Percentiles rank a stretch among this genome's conserved stretches.
Evolutionary conservation across 768 basidiomycete species (phyloP).

Genomic region (Boletus rubescentipes): DNA sequence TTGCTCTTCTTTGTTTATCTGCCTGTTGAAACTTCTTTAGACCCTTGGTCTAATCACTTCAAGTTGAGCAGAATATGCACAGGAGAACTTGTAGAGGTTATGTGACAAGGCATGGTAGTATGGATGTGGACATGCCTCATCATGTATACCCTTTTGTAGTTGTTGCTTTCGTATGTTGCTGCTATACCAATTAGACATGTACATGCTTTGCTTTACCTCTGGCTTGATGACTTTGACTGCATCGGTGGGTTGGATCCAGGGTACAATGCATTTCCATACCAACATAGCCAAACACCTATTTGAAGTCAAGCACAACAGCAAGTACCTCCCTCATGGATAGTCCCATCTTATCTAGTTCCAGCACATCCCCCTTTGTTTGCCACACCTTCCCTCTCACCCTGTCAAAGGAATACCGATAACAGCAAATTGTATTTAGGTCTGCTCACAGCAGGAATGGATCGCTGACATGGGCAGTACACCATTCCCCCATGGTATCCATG

Average conservation of each 20-base stretch:
- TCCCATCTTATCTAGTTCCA: background rate
- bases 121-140: background rate
- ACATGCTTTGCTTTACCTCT: background rate
- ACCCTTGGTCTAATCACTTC: background rate
- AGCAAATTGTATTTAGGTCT: background rate
- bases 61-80: background rate
- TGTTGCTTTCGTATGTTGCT: background rate
- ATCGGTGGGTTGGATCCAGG: background rate
- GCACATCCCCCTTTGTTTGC: slow-evolving; percentile 5
- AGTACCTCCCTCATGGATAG: slow-evolving; percentile 1
- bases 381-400: slow-evolving; percentile 14
- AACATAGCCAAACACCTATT: background rate
- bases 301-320: slow-evolving; percentile 14
- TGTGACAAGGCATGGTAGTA: background rate
- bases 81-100: background rate
- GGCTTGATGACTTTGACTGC: background rate
- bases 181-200: background rate
- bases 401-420: slow-evolving; percentile 11
- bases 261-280: background rate
- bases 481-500: slow-evolving; percentile 18
- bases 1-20: background rate
- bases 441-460: slow-evolving; percentile 8
- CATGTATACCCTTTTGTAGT: slow-evolving; percentile 1
- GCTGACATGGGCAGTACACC: slow-evolving; percentile 11
- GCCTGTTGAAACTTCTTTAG: background rate